These are phyloP conservation scores for Aphanocladium album DNA, from an alignment of 2,329 filamentous ascomycete species.

Conservation along the genomic window DNA sequence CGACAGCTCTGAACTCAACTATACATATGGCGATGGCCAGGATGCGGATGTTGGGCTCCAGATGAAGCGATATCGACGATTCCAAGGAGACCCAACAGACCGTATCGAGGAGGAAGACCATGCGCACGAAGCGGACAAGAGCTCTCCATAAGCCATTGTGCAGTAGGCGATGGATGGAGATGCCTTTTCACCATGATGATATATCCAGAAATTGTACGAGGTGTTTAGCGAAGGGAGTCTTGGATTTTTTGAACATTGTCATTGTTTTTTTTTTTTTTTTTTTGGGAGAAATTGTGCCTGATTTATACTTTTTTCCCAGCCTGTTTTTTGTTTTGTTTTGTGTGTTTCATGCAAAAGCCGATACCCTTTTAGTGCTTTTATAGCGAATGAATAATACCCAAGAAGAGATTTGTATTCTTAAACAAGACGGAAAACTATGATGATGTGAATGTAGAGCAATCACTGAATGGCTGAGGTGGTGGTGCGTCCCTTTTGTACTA, in stretches of 20 bases:
- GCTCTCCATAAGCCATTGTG: not conserved
- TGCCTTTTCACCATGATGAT: not conserved
- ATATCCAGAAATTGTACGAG: not conserved
- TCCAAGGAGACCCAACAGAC: conserved; percentile 29
- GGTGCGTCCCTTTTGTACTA: not conserved
- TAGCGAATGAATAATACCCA: conserved; percentile 7
- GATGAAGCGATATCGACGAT: conserved; percentile 31
- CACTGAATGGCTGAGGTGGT: not conserved
- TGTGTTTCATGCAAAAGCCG: not conserved
- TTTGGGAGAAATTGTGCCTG: not conserved
- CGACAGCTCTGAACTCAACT: conserved; percentile 25
- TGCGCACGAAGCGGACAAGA: not conserved
- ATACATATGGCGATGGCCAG: conserved; percentile 24
- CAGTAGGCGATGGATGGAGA: not conserved
- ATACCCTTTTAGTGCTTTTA: conserved; percentile 8
- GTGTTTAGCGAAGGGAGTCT: conserved; percentile 3
- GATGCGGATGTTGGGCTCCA: conserved; percentile 31
- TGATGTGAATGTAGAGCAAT: not conserved
- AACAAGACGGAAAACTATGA: not conserved
- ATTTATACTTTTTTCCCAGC: not conserved
- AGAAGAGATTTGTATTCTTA: not conserved
- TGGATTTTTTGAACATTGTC: not conserved
- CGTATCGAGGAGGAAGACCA: conserved; percentile 34
- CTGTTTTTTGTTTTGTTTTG: not conserved
- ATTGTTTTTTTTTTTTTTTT: not conserved